Conservation (phyloP, 1,284 basidiomycete species). For the Irpex sp. region DNA sequence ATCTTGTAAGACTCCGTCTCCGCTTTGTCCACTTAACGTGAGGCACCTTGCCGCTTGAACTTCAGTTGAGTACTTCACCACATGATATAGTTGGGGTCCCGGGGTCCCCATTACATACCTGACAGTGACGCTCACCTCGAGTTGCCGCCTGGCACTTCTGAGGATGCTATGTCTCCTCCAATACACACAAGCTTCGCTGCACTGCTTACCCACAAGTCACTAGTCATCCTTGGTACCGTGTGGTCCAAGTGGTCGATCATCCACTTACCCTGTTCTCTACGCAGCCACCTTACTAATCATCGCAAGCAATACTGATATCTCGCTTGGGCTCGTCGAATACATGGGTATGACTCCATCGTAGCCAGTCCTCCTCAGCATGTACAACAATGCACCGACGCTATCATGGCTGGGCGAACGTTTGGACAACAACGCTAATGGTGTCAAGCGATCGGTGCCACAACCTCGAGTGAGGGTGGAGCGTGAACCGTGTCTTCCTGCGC, state of each 20-base stretch:
- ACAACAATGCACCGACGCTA: constrained; percentile 57
- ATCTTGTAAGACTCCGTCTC: no score
- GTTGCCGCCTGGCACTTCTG: no score
- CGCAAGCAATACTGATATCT: no score
- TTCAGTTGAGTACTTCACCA: no score
- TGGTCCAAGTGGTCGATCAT: not conserved
- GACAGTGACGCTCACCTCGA: not conserved
- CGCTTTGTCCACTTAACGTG: no score
- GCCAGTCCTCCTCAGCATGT: constrained; percentile 26
- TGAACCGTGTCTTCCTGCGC: constrained; percentile 59
- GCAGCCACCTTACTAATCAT: not conserved
- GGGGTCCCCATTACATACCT: not conserved
- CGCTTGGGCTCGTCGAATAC: not conserved
- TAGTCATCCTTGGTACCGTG: not conserved
- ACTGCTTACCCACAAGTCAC: not conserved
- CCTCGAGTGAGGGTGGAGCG: constrained; percentile 31
- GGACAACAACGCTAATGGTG: constrained; percentile 9
- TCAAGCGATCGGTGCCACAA: constrained; percentile 12
- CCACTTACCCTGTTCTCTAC: not conserved
- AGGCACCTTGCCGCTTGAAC: no score
- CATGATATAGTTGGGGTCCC: not conserved
- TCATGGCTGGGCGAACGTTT: constrained; percentile 33
- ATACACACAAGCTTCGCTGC: not conserved
- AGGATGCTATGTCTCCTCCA: no score
- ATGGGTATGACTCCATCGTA: constrained; percentile 3